These are phyloP conservation scores for Debaryomycetaceae sp. DNA, from an alignment of 1,139 yeast genomes.

Conservation along the genomic window DNA sequence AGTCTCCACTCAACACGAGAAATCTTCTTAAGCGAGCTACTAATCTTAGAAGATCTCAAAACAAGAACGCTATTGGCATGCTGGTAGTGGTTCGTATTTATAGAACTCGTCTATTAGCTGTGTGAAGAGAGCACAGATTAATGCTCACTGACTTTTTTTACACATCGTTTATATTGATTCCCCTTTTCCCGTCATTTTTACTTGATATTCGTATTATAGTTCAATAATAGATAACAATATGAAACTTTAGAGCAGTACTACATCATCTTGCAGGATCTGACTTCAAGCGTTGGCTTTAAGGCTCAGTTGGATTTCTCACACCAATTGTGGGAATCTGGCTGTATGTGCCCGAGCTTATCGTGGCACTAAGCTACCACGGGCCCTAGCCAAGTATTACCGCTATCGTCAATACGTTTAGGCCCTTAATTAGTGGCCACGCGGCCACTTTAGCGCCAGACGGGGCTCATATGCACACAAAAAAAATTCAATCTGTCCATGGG, in stretches of 20 bases:
- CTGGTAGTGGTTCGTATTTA: neutral
- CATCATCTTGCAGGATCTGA: no score
- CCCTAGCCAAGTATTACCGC: no score
- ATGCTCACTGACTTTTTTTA: conserved; percentile 8
- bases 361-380: no score
- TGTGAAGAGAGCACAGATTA: neutral
- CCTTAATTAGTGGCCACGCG: no score
- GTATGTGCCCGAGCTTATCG: no score
- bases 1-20: conserved; percentile 97
- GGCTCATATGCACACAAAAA: no score
- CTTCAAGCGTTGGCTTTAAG: no score
- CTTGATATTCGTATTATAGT: conserved; percentile 23
- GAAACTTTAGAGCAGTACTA: conserved; percentile 6
- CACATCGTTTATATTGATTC: conserved; percentile 18
- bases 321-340: no score
- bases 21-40: conserved; percentile 37
- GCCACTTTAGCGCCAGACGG: no score
- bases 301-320: no score
- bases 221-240: conserved; percentile 28
- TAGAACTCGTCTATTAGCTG: neutral
- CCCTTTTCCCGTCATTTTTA: conserved; percentile 24
- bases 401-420: no score
- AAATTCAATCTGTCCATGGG: no score
- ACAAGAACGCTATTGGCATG: neutral
- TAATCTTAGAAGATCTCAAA: neutral